Percentiles rank a stretch among this genome's conserved stretches.
Conservation (phyloP, 2,329 filamentous ascomycete species). For the Ophidiomyces ophidiicola region DNA sequence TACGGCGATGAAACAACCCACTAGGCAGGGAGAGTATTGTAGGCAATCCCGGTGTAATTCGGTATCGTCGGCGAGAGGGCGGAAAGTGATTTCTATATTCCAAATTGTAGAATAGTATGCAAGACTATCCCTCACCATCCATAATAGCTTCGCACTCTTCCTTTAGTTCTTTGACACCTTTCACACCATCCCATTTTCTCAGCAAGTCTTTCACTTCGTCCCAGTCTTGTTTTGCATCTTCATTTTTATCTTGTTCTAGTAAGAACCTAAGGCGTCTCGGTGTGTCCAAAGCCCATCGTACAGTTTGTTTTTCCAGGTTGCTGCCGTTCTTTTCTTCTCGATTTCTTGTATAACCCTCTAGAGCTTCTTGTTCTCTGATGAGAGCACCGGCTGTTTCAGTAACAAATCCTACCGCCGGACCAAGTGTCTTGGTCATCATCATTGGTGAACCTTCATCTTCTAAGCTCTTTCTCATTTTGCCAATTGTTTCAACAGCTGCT, state of each 20-base stretch:
- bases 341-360: slow-evolving; percentile 22
- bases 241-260: slow-evolving; percentile 27
- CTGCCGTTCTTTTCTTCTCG: slow-evolving; percentile 19
- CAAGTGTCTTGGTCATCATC: slow-evolving; percentile 35
- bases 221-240: slow-evolving; percentile 35
- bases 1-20: too few species aligned
- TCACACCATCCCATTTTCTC: slow-evolving; percentile 33
- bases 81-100: too few species aligned
- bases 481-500: slow-evolving; percentile 89
- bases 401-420: slow-evolving; percentile 33
- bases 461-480: slow-evolving; percentile 47
- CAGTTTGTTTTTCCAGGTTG: slow-evolving; percentile 30
- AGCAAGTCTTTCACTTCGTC: slow-evolving; percentile 29
- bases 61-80: too few species aligned
- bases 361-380: slow-evolving; percentile 31
- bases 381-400: slow-evolving; percentile 33
- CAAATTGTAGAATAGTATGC: too few species aligned
- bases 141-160: slow-evolving; percentile 31
- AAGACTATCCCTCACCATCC: slow-evolving; percentile 15
- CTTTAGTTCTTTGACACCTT: slow-evolving; percentile 32
- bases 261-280: slow-evolving; percentile 30
- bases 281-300: slow-evolving; percentile 34
- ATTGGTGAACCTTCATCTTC: slow-evolving; percentile 35
- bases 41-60: too few species aligned
- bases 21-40: too few species aligned